These are phyloP conservation scores for Xylaria sp. DNA, from an alignment of 2,329 filamentous ascomycete species.

Conservation along the genomic window DNA sequence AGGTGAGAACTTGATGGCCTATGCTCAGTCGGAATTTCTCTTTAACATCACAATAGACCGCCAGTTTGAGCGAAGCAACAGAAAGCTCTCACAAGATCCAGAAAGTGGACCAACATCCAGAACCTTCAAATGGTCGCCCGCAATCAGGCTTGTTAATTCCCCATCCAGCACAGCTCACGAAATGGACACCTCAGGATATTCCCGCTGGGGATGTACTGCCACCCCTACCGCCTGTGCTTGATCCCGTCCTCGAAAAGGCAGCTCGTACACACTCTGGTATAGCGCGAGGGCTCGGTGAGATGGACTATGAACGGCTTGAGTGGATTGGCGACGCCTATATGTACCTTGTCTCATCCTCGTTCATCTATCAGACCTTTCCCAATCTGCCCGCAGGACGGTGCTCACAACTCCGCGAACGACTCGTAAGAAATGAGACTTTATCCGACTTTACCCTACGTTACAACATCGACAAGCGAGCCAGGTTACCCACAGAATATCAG, in stretches of 20 bases:
- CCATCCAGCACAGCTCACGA: slow-evolving; percentile 50
- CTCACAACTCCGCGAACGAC: slow-evolving; percentile 78
- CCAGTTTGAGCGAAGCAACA: slow-evolving; percentile 21
- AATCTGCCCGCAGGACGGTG: slow-evolving; percentile 73
- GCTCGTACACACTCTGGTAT: slow-evolving; percentile 74
- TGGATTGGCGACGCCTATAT: slow-evolving; percentile 90
- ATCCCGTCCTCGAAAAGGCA: slow-evolving; percentile 67
- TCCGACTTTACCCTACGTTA: slow-evolving; percentile 76
- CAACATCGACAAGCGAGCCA: slow-evolving; percentile 72
- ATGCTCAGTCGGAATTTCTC: no score
- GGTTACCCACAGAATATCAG: slow-evolving; percentile 61
- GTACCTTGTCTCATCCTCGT: slow-evolving; percentile 77
- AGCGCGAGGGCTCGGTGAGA: slow-evolving; percentile 50
- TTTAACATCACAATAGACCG: slow-evolving; percentile 30
- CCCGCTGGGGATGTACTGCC: slow-evolving; percentile 56
- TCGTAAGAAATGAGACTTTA: slow-evolving; percentile 85
- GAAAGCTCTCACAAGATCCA: slow-evolving; percentile 40
- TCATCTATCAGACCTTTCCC: slow-evolving; percentile 79
- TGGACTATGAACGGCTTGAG: slow-evolving; percentile 84
- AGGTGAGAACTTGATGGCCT: slow-evolving; percentile 33
- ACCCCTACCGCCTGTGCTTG: slow-evolving; percentile 68
- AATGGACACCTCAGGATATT: slow-evolving; percentile 64
- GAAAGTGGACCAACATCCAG: slow-evolving; percentile 37
- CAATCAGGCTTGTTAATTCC: slow-evolving; percentile 37
- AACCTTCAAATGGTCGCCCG: slow-evolving; percentile 12